phyloP scores from a whole-genome alignment of 1,284 basidiomycete genomes.

The Cutaneotrichosporon curvatum region DNA sequence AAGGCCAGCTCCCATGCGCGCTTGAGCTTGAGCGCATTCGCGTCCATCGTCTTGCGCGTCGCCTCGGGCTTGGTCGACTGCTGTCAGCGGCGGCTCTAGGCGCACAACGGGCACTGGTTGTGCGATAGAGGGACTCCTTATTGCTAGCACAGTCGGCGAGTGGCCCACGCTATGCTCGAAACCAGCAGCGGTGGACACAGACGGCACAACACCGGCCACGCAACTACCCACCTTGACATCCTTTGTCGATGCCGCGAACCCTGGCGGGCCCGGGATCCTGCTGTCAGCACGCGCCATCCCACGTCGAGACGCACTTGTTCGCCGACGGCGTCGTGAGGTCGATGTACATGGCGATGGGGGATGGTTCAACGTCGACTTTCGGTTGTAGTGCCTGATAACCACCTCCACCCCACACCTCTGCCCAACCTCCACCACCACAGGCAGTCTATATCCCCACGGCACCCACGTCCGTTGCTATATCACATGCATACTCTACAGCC shows the following conservation, averaged over 20 bases:
- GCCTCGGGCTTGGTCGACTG: not conserved
- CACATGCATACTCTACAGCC: no score
- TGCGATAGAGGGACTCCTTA: not conserved
- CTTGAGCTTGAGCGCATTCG: constrained; percentile 59
- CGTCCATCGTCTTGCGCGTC: constrained; percentile 13
- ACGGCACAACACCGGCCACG: not conserved
- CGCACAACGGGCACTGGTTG: not conserved
- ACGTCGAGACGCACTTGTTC: not conserved
- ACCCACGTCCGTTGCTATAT: no score
- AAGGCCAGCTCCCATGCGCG: constrained; percentile 83
- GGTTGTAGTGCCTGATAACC: no score
- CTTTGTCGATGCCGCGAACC: constrained; percentile 5
- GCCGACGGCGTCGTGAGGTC: constrained; percentile 5
- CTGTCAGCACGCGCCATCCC: not conserved
- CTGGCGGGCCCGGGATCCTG: constrained; percentile 12
- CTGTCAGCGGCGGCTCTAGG: not conserved
- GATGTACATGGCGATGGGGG: constrained; percentile 4
- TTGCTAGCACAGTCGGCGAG: not conserved
- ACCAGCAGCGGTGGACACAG: no score
- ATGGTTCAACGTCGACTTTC: no score
- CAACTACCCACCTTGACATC: constrained; percentile 7
- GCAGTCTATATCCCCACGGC: no score
- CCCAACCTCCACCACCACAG: no score
- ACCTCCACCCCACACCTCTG: no score
- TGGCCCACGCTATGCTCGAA: no score